Percentiles rank a stretch among this genome's conserved stretches.
Conservation (phyloP, 305 asterid species). For the Fraxinus nigra region DNA sequence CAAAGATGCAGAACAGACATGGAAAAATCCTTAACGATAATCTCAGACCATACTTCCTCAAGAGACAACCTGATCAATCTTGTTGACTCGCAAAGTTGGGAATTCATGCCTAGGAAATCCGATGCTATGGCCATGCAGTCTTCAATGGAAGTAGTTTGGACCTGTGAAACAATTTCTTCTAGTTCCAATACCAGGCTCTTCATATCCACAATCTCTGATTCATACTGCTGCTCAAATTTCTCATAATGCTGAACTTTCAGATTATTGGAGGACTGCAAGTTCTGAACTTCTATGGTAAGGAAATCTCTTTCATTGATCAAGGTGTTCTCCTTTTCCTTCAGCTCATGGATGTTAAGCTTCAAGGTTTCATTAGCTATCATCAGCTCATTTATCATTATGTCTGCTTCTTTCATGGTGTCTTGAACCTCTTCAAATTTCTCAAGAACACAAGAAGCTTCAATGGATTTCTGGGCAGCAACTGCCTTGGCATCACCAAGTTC, state of each 20-base stretch:
- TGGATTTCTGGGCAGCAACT: constrained; percentile 71
- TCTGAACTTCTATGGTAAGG: constrained; percentile 51
- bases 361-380: constrained; percentile 83
- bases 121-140: constrained; percentile 46
- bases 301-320: constrained; percentile 42
- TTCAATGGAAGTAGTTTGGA: constrained; percentile 45
- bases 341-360: constrained; percentile 59
- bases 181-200: constrained; percentile 54
- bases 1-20: constrained; percentile 85
- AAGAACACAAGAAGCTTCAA: constrained; percentile 81
- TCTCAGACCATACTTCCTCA: constrained; percentile 96
- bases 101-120: constrained; percentile 50
- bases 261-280: constrained; percentile 50
- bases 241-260: constrained; percentile 49
- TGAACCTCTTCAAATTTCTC: constrained; percentile 92
- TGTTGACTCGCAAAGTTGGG: constrained; percentile 52
- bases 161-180: constrained; percentile 57
- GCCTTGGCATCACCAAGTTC: constrained; percentile 81
- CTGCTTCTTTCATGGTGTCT: constrained; percentile 87
- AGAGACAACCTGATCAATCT: constrained; percentile 55
- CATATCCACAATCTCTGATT: constrained; percentile 50
- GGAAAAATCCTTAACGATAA: constrained; percentile 79
- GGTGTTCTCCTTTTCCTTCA: constrained; percentile 50
- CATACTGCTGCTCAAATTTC: constrained; percentile 50
- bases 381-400: constrained; percentile 83